phyloP scores from a whole-genome alignment of 1,139 yeast species.

The Spencermartinsiella ligniputridi region DNA sequence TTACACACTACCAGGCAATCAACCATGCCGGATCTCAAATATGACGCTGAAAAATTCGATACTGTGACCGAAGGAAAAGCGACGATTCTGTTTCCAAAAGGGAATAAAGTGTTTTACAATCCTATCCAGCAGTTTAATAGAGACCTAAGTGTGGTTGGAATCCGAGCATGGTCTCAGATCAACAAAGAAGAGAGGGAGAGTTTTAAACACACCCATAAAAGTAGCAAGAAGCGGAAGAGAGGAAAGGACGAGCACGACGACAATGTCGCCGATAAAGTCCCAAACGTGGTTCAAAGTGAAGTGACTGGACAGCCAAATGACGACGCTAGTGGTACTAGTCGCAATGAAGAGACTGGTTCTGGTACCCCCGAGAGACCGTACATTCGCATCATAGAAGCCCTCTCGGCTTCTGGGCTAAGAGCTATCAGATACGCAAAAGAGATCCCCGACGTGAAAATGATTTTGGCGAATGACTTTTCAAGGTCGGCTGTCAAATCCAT shows the following conservation, averaged over 20 bases:
- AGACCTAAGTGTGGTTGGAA: constrained; percentile 80
- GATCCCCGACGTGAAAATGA: constrained; percentile 62
- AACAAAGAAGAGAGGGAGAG: constrained; percentile 38
- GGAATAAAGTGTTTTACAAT: constrained; percentile 84
- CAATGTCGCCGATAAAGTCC: neutral
- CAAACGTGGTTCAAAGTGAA: constrained; percentile 20
- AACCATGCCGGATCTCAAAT: neutral
- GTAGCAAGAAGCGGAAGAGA: constrained; percentile 20
- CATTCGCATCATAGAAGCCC: constrained; percentile 75
- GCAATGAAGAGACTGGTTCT: constrained; percentile 12
- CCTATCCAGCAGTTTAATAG: constrained; percentile 96
- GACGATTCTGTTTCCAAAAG: constrained; percentile 68
- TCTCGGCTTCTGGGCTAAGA: constrained; percentile 91
- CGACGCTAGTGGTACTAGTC: constrained; percentile 6
- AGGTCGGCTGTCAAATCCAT: constrained; percentile 86
- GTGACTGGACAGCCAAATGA: constrained; percentile 3
- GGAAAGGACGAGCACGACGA: constrained; percentile 1
- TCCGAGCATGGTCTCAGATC: constrained; percentile 76
- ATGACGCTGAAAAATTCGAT: constrained; percentile 18
- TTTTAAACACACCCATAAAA: constrained; percentile 28
- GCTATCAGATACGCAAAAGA: constrained; percentile 93
- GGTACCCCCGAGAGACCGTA: constrained; percentile 35
- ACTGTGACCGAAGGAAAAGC: constrained; percentile 75
- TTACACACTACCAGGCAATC: too few relatives aligned
- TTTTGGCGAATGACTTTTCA: constrained; percentile 85